Conservation (phyloP, 768 basidiomycete genomes). For the Phaeotremella fagi region DNA sequence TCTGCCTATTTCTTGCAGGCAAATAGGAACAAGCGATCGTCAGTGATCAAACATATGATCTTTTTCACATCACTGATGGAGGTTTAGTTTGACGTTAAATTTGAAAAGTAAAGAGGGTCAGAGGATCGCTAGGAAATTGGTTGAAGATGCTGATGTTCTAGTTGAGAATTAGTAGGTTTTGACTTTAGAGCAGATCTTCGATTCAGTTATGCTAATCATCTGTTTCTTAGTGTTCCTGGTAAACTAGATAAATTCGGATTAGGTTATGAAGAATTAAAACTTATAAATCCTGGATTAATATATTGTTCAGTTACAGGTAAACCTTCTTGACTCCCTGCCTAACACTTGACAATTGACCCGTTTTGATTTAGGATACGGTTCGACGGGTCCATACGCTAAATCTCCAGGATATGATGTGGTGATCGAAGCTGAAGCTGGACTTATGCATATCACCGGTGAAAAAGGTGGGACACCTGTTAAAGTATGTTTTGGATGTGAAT, state of each 20-base stretch:
- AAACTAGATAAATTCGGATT: slow-evolving; percentile 80
- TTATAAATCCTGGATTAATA: slow-evolving; percentile 72
- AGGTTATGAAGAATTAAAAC: slow-evolving; percentile 73
- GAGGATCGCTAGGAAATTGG: slow-evolving; percentile 65
- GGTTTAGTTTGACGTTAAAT: slow-evolving; percentile 69
- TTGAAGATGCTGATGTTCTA: slow-evolving; percentile 71
- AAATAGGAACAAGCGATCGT: slow-evolving; percentile 57
- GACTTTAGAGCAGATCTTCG: not conserved
- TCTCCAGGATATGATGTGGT: slow-evolving; percentile 82
- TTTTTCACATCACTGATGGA: too few species aligned
- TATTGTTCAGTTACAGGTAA: slow-evolving; percentile 85
- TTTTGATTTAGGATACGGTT: slow-evolving; percentile 62
- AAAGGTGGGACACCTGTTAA: slow-evolving; percentile 78
- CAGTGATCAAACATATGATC: not conserved
- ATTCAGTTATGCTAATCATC: too few species aligned
- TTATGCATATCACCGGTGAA: slow-evolving; percentile 95
- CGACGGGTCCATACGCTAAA: slow-evolving; percentile 79
- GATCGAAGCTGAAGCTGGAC: slow-evolving; percentile 85
- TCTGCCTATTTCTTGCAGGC: slow-evolving; percentile 86
- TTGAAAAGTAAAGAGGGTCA: slow-evolving; percentile 75
- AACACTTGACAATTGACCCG: slow-evolving; percentile 68
- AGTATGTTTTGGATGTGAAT: slow-evolving; percentile 17
- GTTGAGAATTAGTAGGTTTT: slow-evolving; percentile 69
- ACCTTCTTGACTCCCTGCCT: too few species aligned
- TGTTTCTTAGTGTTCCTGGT: slow-evolving; percentile 51